Evolutionary conservation across 768 basidiomycete species (phyloP), one percentile per base, ranked within the genome.

Genomic region (Tricholoma sp.): DNA sequence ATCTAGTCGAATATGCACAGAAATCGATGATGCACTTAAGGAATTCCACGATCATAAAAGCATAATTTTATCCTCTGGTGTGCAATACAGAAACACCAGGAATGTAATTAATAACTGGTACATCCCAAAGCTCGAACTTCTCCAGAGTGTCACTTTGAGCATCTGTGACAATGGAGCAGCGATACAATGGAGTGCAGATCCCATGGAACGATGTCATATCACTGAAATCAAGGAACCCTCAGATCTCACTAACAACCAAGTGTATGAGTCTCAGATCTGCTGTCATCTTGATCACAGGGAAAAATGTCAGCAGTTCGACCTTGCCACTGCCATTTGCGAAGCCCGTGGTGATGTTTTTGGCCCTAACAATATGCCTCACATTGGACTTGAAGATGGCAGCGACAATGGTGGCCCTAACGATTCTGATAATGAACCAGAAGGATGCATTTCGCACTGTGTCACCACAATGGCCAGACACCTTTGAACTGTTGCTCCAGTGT

Each of bases 71-170:
- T 21, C 19, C 11, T 21, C 43, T 45, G 43, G 43, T 22, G 43
- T 22, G 21, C 21, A 9, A 12, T 22, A 5, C 21, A 21, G 43
- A 22, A 22, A 45, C 10, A 5, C 19, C 7, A 22, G 46, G 14
- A 47, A 49, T 1, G 7, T 65, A 1, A 69, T 49, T 27, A 16
- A 49, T 41, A 46, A 46, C 21, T 46, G 22, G 45, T 46, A 46
- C 45, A 46, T 49, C 24, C 46, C 46, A 27, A 49, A 49, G 46
- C 46, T 49, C 46, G 72, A 76, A 53, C 59, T 73, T 14, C 58
- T 76, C 24, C 73, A 75, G 24, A 71, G 67, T 77, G 66, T 52
- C 51, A 22, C 24, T 21, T 27, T 6, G 6, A 49, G 46, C 46
- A 49, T 49, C 24, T 6, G 46, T 72, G 51, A 35, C 32, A 76